Evolutionary conservation across 2,329 filamentous ascomycete genomes (phyloP), one percentile per base, ranked within the genome.

Genomic region (Hymenoscyphus albidus): DNA sequence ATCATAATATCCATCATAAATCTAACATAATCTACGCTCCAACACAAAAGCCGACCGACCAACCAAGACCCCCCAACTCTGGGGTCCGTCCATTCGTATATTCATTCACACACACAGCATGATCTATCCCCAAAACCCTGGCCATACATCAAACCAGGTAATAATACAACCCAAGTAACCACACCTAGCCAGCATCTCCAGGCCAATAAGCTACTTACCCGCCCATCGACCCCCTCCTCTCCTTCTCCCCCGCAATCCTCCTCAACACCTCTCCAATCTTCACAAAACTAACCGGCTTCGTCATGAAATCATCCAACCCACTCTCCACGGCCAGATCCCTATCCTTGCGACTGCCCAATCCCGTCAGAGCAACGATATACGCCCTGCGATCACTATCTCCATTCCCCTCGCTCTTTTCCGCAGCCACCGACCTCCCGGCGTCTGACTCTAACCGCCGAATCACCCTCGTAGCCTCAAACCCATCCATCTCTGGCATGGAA

Each of bases 401-500:
- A 27, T 27, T 27, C 1, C 27, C 27, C 27, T 27, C 27, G 27
- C 3, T 2, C 27, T 48, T 64, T 27, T 51, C 27, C 16, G 22
- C 6, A 58, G 48, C 39, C 31, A 22, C 32, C 56, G 5, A 22
- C 27, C 31, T 32, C 38, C n/a, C 54, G 85, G 35, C 35, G 1
- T 35, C 83, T 1, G 73, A 72, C 68, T 85, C 82, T 22, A 80
- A 76, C 2, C 77, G 75, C 3, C 83, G 78, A 16, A 85, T 84
- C 44, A 74, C 74, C 3, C 77, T 76, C 13, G 81, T 83, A 0
- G 80, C 75, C 54, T 79, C 77, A 4, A 83, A 70, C 0, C 81
- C 81, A 64, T 85, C 78, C 75, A 85, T 81, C 14, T 83, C 76
- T 0, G 83, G 83, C 83, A 85, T 85, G 62, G 79, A 79, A 6